Evolutionary conservation across 2,329 filamentous ascomycete species (phyloP).

Genomic region (Fusarium cicatricum): DNA sequence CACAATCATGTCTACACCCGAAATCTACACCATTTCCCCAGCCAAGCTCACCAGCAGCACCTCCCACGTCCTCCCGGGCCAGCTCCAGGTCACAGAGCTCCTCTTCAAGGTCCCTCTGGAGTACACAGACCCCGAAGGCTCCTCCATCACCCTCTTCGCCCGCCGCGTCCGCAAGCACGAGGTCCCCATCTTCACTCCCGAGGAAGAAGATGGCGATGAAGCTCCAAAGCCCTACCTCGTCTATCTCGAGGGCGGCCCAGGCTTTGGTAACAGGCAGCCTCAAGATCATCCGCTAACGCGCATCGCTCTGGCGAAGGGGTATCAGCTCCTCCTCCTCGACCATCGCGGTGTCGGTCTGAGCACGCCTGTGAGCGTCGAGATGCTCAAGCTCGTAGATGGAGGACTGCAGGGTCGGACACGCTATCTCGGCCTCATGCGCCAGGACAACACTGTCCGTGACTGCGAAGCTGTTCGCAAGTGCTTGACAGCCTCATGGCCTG

Average conservation of each 20-base stretch:
- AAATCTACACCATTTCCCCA: conserved; percentile 43
- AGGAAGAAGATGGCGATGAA: conserved; percentile 38
- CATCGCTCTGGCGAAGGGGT: conserved; percentile 77
- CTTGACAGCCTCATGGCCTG: conserved; percentile 74
- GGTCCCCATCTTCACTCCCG: conserved; percentile 61
- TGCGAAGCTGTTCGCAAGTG: conserved; percentile 84
- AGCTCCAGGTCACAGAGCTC: conserved; percentile 79
- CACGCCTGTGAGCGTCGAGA: conserved; percentile 78
- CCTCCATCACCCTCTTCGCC: conserved; percentile 78
- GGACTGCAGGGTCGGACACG: conserved; percentile 75
- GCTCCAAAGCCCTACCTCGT: conserved; percentile 66
- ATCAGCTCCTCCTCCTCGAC: conserved; percentile 87
- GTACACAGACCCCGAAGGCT: conserved; percentile 68
- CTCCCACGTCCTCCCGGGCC: conserved; percentile 63
- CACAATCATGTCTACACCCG: conserved; percentile 19
- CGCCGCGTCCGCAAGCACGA: conserved; percentile 75
- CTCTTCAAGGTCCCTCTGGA: conserved; percentile 89
- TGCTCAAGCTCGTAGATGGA: conserved; percentile 64
- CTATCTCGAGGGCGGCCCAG: conserved; percentile 88
- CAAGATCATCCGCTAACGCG: conserved; percentile 77
- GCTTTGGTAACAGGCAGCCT: conserved; percentile 77
- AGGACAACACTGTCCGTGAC: conserved; percentile 89
- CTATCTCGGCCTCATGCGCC: conserved; percentile 85
- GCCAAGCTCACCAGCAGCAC: conserved; percentile 54
- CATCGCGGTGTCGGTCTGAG: conserved; percentile 90